phyloP scores from a whole-genome alignment of 2,329 filamentous ascomycete species.

The Fusarium veterinarium region DNA sequence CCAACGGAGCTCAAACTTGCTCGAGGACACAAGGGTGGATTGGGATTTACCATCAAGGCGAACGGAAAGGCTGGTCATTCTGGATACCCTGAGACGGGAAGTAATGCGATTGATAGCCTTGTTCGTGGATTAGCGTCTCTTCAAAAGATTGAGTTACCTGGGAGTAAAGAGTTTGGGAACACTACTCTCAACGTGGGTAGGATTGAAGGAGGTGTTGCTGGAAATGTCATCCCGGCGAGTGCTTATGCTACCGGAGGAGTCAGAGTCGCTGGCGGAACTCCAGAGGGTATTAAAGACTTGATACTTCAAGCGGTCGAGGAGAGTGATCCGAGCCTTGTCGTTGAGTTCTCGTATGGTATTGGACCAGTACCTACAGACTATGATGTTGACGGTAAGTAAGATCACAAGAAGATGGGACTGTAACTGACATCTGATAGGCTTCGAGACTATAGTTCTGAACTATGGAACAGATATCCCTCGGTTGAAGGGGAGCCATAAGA shows the following conservation, averaged over 20 bases:
- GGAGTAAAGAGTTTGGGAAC: constrained; percentile 1
- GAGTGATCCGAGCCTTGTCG: not conserved
- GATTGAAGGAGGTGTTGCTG: constrained; percentile 5
- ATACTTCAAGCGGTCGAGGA: not conserved
- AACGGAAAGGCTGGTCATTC: constrained; percentile 7
- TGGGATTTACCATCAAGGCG: not conserved
- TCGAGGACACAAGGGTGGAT: not conserved
- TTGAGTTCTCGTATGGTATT: not conserved
- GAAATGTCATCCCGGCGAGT: constrained; percentile 1
- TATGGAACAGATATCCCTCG: constrained; percentile 5
- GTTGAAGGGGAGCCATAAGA: not conserved
- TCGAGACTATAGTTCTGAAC: not conserved
- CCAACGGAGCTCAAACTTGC: constrained; percentile 14
- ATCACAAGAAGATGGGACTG: accelerated
- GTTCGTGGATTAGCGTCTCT: not conserved
- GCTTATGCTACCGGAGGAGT: not conserved
- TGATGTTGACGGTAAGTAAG: not conserved
- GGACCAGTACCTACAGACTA: not conserved
- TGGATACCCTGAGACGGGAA: constrained; percentile 4
- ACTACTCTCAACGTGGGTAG: not conserved
- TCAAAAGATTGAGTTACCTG: not conserved
- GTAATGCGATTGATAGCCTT: constrained; percentile 12
- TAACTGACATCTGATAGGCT: not conserved
- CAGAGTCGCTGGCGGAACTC: not conserved
- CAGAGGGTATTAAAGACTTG: not conserved